Conservation (phyloP, 345 rosid species). For the Cardamine chenopodiifolia region DNA sequence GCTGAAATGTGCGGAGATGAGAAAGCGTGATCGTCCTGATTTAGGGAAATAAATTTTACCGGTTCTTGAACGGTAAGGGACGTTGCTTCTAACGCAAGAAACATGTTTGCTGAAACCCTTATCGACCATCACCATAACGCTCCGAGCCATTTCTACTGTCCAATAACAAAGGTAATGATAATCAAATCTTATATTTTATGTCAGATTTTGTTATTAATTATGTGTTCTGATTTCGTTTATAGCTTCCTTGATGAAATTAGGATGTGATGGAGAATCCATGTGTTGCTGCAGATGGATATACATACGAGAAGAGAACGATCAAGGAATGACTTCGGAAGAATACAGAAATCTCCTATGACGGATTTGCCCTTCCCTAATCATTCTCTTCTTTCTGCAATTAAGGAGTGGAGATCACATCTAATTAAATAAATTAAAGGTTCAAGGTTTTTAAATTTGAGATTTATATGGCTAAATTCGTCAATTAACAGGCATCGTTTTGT, state of each 20-base stretch:
- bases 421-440: not conserved
- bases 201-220: not conserved
- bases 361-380: constrained; percentile 55
- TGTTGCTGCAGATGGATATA: constrained; percentile 91
- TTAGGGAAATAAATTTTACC: constrained; percentile 68
- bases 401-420: constrained; percentile 64
- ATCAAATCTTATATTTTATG: not conserved
- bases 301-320: constrained; percentile 69
- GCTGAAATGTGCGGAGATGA: constrained; percentile 75
- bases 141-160: constrained; percentile 81
- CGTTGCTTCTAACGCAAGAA: constrained; percentile 49
- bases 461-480: not conserved
- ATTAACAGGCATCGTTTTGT: constrained; percentile 11
- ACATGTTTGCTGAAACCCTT: constrained; percentile 20
- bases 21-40: constrained; percentile 76
- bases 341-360: constrained; percentile 71
- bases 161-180: constrained; percentile 66
- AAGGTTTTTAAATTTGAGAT: not conserved
- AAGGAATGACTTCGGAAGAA: constrained; percentile 62
- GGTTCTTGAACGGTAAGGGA: constrained; percentile 58
- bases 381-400: constrained; percentile 66
- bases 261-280: constrained; percentile 83
- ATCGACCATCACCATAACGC: constrained; percentile 27
- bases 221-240: constrained; percentile 2
- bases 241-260: constrained; percentile 43